Conservation (phyloP, 352 stramenopile species). For the Aphanomyces euteiches region DNA sequence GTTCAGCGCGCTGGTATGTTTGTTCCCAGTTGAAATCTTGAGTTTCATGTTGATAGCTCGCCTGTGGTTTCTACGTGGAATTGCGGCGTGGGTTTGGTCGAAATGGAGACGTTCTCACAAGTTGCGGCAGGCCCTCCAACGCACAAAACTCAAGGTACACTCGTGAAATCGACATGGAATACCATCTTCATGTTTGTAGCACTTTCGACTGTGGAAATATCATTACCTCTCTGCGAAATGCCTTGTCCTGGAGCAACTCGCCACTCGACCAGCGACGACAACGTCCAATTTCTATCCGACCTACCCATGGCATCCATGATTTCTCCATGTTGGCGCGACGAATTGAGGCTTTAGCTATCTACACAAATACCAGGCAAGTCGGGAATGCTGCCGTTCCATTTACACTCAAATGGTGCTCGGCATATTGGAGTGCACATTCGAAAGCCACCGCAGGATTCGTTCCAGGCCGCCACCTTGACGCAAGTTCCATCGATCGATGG, state of each 20-base stretch:
- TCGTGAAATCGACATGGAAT: not conserved
- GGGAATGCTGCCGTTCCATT: not conserved
- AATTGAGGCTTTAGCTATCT: too few species aligned
- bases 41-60: not conserved
- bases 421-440: not conserved
- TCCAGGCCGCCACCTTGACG: not conserved
- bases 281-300: too few species aligned
- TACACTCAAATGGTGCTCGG: not conserved
- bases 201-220: conserved; percentile 1
- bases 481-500: not conserved
- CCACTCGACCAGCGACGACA: too few species aligned
- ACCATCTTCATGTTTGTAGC: not conserved
- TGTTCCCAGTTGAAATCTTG: not conserved
- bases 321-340: too few species aligned
- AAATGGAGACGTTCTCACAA: not conserved
- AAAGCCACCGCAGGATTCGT: not conserved
- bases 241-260: not conserved
- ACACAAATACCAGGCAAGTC: not conserved
- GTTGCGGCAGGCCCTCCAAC: not conserved
- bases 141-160: not conserved
- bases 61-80: not conserved
- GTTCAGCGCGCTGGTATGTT: not conserved
- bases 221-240: not conserved
- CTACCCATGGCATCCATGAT: too few species aligned
- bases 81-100: not conserved